Evolutionary conservation across 75 land plant genomes (phyloP), one percentile per base, ranked within the genome.

Genomic region (Pseudotsuga menziesii): DNA sequence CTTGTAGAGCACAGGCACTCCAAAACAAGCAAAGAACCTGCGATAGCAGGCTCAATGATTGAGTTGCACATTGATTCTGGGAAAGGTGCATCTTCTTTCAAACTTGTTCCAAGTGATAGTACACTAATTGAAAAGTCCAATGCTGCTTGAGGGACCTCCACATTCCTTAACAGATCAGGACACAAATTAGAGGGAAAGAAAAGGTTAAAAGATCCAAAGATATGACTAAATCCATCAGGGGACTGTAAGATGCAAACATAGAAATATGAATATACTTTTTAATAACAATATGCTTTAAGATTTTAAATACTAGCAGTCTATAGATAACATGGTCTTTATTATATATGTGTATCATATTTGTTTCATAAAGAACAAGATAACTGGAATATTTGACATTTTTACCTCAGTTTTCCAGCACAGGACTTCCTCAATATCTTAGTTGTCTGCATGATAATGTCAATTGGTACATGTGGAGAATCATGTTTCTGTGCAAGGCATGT

Each of bases 1-100:
- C 83, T 81, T 35, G 86, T 80, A 54, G 83, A 80, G 75, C 79
- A 80, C 20, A 78, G 75, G 55, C 66, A 56, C 48, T 80, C 88
- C 60, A 86, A 44, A 29, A 86, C 25, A 29, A 84, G 70, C 22
- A 86, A 74, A 79, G 88, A 81, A 32, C 86, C 88, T 75, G 86
- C 77, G 23, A 83, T 77, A 44, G 86, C 79, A 64, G 79, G 75
- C 61, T 86, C 86, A 48, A 86, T 69, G 44, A n/a, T 64, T 23
- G 63, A 69, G 63, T 73, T 82, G 67, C 57, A 76, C 59, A 72
- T 80, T 64, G 78, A 57, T 63, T 86, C 83, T 57, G 82, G 77
- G 56, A 74, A 77, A 54, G 26, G 8, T 61, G 56, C 78, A 78
- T 80, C 83, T 15, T 78, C 29, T 73, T 80, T 67, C 35, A 78